Evolutionary conservation across 2,329 filamentous ascomycete species (phyloP).

Genomic region (Colletotrichum sansevieriae): DNA sequence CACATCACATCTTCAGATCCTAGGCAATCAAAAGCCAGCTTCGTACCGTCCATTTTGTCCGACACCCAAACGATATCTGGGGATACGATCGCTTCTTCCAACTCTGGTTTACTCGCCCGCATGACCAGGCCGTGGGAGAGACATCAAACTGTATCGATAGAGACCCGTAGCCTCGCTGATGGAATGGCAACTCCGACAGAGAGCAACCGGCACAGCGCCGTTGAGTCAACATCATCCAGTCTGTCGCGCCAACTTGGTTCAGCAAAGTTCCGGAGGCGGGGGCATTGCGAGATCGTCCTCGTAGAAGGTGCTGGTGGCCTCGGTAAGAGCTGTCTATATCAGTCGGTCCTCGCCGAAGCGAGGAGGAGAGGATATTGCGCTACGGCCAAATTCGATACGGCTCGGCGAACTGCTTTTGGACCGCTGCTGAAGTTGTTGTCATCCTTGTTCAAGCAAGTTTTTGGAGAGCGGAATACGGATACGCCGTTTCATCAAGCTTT

Average conservation of each 20-base stretch:
- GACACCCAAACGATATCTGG: constrained; percentile 57
- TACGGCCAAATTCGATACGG: constrained; percentile 75
- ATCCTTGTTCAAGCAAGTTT: constrained; percentile 76
- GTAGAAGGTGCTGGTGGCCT: constrained; percentile 73
- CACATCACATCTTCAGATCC: constrained; percentile 59
- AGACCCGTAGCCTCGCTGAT: constrained; percentile 62
- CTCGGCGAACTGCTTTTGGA: constrained; percentile 71
- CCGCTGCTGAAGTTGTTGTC: constrained; percentile 74
- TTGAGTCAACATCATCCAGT: constrained; percentile 62
- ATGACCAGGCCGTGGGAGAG: constrained; percentile 64
- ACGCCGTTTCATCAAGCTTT: constrained; percentile 72
- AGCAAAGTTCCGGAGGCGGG: constrained; percentile 70
- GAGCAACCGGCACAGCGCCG: constrained; percentile 56
- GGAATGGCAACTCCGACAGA: constrained; percentile 55
- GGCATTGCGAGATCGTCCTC: constrained; percentile 73
- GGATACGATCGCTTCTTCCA: constrained; percentile 62
- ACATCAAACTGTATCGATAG: constrained; percentile 64
- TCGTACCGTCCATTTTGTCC: constrained; percentile 57
- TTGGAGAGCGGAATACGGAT: constrained; percentile 75
- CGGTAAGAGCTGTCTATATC: constrained; percentile 75
- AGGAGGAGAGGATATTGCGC: constrained; percentile 74
- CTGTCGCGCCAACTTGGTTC: constrained; percentile 67
- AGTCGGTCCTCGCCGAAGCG: constrained; percentile 72
- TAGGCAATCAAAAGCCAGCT: constrained; percentile 53
- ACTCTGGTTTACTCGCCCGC: constrained; percentile 55